Percentiles rank a stretch among this genome's conserved stretches.
phyloP scores from a whole-genome alignment of 1,139 yeast genomes.

The Nakaseomyces nivariensis region DNA sequence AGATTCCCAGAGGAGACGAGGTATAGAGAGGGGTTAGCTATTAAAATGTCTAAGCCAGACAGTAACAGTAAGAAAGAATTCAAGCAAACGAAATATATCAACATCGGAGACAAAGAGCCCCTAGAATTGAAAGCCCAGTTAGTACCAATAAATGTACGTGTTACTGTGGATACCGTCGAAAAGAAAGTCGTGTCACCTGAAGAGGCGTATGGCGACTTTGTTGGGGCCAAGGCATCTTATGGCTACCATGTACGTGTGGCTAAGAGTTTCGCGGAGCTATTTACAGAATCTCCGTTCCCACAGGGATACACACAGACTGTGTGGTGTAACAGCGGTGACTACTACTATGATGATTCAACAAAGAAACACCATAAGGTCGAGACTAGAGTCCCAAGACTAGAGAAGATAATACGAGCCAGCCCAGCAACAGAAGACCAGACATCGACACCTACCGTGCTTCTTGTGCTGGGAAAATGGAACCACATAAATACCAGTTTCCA shows the following conservation, averaged over 20 bases:
- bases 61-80: conserved; percentile 37
- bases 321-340: conserved; percentile 51
- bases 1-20: conserved; percentile 31
- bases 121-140: conserved; percentile 50
- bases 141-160: conserved; percentile 71
- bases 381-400: conserved; percentile 17
- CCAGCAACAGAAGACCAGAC: too few species aligned
- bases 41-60: conserved; percentile 42
- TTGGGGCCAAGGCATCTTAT: conserved; percentile 51
- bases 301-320: conserved; percentile 54
- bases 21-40: conserved; percentile 61
- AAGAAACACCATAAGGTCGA: conserved; percentile 17
- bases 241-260: conserved; percentile 74
- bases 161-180: conserved; percentile 61
- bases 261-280: conserved; percentile 48
- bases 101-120: conserved; percentile 53
- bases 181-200: conserved; percentile 59
- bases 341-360: conserved; percentile 32
- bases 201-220: conserved; percentile 53
- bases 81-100: conserved; percentile 59
- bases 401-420: conserved; percentile 11
- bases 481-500: conserved; percentile 46
- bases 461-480: conserved; percentile 56
- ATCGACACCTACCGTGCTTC: conserved; percentile 32
- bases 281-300: conserved; percentile 56